Conservation (phyloP, 2,329 filamentous ascomycete genomes). For the Sporothrix pseudoabietina region DNA sequence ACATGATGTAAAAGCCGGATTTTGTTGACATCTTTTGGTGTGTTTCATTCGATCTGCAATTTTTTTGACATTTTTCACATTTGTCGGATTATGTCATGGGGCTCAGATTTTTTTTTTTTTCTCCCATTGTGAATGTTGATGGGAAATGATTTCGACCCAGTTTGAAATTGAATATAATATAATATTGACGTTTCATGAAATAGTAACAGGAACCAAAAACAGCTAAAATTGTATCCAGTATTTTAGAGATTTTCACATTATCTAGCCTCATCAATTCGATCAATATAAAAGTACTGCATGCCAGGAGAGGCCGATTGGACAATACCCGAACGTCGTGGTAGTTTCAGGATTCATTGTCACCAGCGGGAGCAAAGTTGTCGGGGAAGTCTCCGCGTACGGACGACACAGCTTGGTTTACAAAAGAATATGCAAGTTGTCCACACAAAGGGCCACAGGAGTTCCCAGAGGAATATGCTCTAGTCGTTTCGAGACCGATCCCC, state of each 20-base stretch:
- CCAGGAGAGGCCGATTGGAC: not conserved
- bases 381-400: not conserved
- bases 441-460: not conserved
- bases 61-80: not conserved
- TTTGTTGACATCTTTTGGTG: not conserved
- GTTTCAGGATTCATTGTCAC: not conserved
- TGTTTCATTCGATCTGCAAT: not conserved
- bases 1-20: not conserved
- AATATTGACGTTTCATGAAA: too few relatives aligned
- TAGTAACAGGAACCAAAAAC: too few relatives aligned
- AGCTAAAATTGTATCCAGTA: too few relatives aligned
- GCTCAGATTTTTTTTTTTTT: too few relatives aligned
- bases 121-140: too few relatives aligned
- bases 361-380: not conserved
- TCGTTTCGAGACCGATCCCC: not conserved
- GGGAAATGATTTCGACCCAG: too few relatives aligned
- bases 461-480: not conserved
- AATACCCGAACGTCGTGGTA: not conserved
- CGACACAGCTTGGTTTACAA: not conserved
- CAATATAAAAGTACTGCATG: too few relatives aligned
- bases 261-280: too few relatives aligned
- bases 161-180: too few relatives aligned
- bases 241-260: too few relatives aligned
- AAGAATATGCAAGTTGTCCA: not conserved
- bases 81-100: not conserved